Evolutionary conservation across 2,329 filamentous ascomycete species (phyloP).

Genomic region (Talaromyces sp.): DNA sequence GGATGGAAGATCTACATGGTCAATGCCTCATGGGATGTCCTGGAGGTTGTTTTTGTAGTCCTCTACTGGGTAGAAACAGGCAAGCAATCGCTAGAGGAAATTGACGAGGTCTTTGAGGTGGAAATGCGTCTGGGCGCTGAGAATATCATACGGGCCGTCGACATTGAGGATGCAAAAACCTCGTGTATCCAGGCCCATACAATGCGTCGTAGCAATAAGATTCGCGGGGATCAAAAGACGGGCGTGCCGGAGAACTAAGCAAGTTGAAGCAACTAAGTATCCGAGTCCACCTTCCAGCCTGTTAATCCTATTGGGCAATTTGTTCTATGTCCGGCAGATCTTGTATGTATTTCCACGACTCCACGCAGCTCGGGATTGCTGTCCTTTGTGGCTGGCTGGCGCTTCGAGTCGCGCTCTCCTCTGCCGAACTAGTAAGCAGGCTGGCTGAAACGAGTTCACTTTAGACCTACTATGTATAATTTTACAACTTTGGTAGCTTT

Average conservation of each 20-base stretch:
- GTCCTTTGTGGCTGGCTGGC: background rate
- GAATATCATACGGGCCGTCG: no score
- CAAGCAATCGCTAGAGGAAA: background rate
- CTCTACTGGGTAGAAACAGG: background rate
- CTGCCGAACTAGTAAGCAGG: background rate
- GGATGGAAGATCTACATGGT: background rate
- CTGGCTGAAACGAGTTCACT: background rate
- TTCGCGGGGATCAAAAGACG: no score
- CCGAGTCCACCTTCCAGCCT: background rate
- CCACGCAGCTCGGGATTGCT: background rate
- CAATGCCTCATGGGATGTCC: background rate
- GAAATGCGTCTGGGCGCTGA: no score
- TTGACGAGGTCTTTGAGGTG: background rate
- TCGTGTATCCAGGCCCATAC: no score
- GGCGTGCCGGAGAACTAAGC: background rate
- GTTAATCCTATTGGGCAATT: background rate
- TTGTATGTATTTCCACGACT: background rate
- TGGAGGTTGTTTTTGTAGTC: background rate
- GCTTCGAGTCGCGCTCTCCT: no score
- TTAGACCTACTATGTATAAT: no score
- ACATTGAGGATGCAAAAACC: no score
- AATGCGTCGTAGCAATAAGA: no score
- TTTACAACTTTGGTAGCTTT: no score
- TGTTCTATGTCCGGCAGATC: background rate
- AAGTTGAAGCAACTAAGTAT: background rate